These are phyloP conservation scores for Russula emetica DNA, from an alignment of 768 basidiomycete species.

Conservation along the genomic window DNA sequence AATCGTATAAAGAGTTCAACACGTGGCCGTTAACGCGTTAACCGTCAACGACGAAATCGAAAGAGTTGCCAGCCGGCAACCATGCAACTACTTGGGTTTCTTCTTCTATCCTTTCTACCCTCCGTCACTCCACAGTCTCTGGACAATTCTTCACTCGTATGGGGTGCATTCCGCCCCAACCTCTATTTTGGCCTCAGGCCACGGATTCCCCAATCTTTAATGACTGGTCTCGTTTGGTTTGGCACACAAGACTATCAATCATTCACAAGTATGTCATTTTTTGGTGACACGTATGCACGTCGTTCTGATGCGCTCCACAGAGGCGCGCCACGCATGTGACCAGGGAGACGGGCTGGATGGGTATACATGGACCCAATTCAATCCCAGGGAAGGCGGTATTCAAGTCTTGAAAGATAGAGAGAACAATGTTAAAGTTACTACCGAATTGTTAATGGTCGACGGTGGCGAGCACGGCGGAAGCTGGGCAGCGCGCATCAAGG, in stretches of 20 bases:
- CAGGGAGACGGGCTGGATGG: slow-evolving; percentile 75
- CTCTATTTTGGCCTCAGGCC: slow-evolving; percentile 94
- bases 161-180: slow-evolving; percentile 87
- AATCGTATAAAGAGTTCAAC: not conserved
- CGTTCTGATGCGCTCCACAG: slow-evolving; percentile 38
- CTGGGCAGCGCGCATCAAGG: slow-evolving; percentile 83
- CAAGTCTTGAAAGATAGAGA: slow-evolving; percentile 75
- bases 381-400: slow-evolving; percentile 78
- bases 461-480: slow-evolving; percentile 81
- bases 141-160: slow-evolving; percentile 59
- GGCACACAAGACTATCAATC: slow-evolving; percentile 82
- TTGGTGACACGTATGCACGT: slow-evolving; percentile 10
- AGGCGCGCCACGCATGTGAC: slow-evolving; percentile 81
- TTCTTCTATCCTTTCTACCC: slow-evolving; percentile 43
- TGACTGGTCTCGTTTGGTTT: slow-evolving; percentile 94
- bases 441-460: slow-evolving; percentile 80
- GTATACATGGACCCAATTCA: slow-evolving; percentile 88
- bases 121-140: slow-evolving; percentile 37
- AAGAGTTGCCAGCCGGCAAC: not conserved
- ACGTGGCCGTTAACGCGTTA: not conserved
- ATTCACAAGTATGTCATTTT: slow-evolving; percentile 48
- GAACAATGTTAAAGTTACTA: slow-evolving; percentile 84
- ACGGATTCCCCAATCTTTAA: slow-evolving; percentile 77
- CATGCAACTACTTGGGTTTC: slow-evolving; percentile 47
- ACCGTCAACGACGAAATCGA: not conserved